Conservation (phyloP, 179 eudicot species). For the Monotropa hypopitys region DNA sequence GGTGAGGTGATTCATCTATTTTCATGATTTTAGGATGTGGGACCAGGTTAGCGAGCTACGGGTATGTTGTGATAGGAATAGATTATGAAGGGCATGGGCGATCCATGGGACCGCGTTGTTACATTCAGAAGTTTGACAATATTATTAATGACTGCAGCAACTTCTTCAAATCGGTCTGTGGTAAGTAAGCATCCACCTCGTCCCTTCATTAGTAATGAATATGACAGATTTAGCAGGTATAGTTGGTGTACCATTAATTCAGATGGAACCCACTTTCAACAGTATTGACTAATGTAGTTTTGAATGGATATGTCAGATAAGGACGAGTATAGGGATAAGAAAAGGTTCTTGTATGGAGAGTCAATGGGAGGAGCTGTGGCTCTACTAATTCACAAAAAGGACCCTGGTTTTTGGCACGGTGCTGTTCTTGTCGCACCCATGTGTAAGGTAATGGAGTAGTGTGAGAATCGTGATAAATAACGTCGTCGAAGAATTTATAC, state of each 20-base stretch:
- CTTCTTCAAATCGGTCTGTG: conserved; percentile 67
- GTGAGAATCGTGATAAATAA: too few species aligned
- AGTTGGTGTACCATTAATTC: not conserved
- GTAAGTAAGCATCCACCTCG: conserved; percentile 32
- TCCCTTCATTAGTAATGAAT: not conserved
- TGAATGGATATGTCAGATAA: conserved; percentile 27
- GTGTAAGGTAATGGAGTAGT: conserved; percentile 75
- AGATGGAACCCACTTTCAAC: not conserved
- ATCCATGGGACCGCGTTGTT: conserved; percentile 84
- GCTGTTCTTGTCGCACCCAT: conserved; percentile 96
- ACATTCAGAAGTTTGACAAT: conserved; percentile 68
- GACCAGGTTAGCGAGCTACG: conserved; percentile 61
- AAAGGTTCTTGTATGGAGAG: conserved; percentile 82
- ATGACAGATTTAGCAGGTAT: not conserved
- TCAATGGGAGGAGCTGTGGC: conserved; percentile 99
- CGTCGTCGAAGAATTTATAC: not conserved
- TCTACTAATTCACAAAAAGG: conserved; percentile 65
- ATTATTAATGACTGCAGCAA: conserved; percentile 65
- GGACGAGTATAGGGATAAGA: conserved; percentile 57
- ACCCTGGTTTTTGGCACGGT: conserved; percentile 76
- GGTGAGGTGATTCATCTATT: not conserved
- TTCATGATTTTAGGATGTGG: conserved; percentile 42
- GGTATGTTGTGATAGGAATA: conserved; percentile 78
- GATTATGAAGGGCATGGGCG: conserved; percentile 96
- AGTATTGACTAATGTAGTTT: not conserved